Evolutionary conservation across 768 basidiomycete genomes (phyloP).

Genomic region (Amylocystis lapponica): DNA sequence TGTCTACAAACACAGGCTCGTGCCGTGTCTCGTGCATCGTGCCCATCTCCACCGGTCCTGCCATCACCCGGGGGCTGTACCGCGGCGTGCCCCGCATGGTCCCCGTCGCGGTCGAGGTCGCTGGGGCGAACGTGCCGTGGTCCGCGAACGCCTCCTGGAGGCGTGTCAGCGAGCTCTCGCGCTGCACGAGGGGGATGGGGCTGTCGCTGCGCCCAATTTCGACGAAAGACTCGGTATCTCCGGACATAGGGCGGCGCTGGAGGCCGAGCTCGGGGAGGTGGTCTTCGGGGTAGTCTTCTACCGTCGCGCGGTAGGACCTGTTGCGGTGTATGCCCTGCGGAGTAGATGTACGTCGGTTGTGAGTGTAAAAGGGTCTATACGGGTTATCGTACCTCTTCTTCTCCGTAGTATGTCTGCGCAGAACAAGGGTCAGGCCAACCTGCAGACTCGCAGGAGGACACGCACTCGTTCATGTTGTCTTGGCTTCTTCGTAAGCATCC

Average conservation of each 20-base stretch:
- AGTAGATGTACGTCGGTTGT: not conserved
- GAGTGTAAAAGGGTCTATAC: not conserved
- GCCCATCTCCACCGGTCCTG: slow-evolving; percentile 6
- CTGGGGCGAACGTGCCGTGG: slow-evolving; percentile 13
- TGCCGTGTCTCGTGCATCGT: slow-evolving; percentile 10
- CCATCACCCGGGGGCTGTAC: slow-evolving; percentile 9
- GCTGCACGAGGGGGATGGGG: slow-evolving; percentile 21
- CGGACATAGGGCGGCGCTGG: slow-evolving; percentile 2
- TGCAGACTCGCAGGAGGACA: not conserved
- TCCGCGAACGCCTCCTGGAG: slow-evolving; percentile 22
- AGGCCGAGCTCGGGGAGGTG: not conserved
- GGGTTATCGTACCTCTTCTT: not conserved
- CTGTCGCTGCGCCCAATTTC: slow-evolving; percentile 13
- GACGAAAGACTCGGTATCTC: slow-evolving; percentile 13
- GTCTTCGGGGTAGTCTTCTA: slow-evolving; percentile 14
- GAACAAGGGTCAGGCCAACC: not conserved
- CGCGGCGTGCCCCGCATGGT: slow-evolving; percentile 15
- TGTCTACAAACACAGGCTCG: slow-evolving; percentile 16
- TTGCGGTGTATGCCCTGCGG: slow-evolving; percentile 2
- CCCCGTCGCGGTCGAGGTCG: slow-evolving; percentile 12
- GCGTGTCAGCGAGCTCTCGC: slow-evolving; percentile 22
- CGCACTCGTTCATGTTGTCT: slow-evolving; percentile 1
- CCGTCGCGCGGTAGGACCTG: slow-evolving; percentile 6
- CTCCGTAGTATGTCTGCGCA: slow-evolving; percentile 5
- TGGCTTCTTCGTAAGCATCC: slow-evolving; percentile 14